Percentiles rank a stretch among this genome's conserved stretches.
These are phyloP conservation scores for Yarrowia divulgata DNA, from an alignment of 805 yeast genomes.

Conservation along the genomic window DNA sequence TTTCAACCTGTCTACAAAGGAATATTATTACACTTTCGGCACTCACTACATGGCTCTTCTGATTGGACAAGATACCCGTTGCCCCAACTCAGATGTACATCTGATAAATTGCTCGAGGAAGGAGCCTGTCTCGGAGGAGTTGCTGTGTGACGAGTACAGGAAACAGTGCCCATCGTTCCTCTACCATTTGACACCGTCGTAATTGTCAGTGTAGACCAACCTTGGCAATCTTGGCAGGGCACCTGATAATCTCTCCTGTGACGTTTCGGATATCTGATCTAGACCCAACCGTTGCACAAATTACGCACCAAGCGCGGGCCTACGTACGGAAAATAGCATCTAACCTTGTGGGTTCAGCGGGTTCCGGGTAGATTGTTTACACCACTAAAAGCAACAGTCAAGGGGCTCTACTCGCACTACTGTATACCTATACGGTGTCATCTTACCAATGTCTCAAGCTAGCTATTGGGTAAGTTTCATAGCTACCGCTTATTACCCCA, in stretches of 20 bases:
- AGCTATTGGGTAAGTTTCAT: too few relatives aligned
- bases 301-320: too few relatives aligned
- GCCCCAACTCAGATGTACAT: neutral
- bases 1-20: too few relatives aligned
- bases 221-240: neutral
- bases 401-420: too few relatives aligned
- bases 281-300: neutral
- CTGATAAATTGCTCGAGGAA: conserved; percentile 6
- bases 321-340: conserved; percentile 1
- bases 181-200: neutral
- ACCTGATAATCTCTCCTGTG: neutral
- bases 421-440: neutral
- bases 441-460: too few relatives aligned
- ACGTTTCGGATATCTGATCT: conserved; percentile 1
- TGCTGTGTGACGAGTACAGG: too few relatives aligned
- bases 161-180: too few relatives aligned
- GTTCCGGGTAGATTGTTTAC: neutral
- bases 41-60: neutral
- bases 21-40: neutral
- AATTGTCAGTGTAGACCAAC: neutral
- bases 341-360: neutral
- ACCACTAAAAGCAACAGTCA: too few relatives aligned
- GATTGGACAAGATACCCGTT: neutral
- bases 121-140: neutral
- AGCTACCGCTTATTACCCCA: neutral